Evolutionary conservation across 73 alveolate genomes (phyloP).

Genomic region (Uronychia setigera): DNA sequence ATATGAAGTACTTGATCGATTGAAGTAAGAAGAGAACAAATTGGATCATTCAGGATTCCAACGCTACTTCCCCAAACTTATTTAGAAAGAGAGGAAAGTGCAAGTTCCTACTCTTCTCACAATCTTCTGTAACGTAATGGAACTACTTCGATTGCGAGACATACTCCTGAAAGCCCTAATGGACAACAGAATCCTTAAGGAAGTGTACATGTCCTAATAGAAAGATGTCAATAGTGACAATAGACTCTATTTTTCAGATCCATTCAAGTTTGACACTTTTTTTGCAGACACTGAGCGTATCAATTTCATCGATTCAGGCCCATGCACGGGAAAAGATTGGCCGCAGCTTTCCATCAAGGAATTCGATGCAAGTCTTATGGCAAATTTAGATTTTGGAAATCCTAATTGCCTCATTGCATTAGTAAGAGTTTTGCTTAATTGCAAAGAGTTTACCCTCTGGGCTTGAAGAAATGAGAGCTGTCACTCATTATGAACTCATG

Average conservation of each 20-base stretch:
- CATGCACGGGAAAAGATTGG: conserved; percentile 61
- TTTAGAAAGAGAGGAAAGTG: conserved; percentile 30
- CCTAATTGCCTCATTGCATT: conserved; percentile 72
- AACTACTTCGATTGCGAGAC: conserved; percentile 77
- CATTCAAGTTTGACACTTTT: conserved; percentile 35
- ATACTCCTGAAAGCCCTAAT: conserved; percentile 62
- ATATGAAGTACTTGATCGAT: neutral
- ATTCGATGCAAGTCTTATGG: conserved; percentile 79
- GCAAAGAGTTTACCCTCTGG: conserved; percentile 59
- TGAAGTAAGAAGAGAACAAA: conserved; percentile 8
- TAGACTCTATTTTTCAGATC: conserved; percentile 37
- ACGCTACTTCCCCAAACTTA: conserved; percentile 44
- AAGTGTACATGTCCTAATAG: conserved; percentile 68
- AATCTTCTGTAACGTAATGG: conserved; percentile 83
- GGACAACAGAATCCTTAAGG: conserved; percentile 67
- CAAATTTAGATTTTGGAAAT: conserved; percentile 77
- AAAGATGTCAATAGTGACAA: conserved; percentile 67
- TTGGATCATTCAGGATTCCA: conserved; percentile 21
- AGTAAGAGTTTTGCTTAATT: conserved; percentile 34
- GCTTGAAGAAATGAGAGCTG: conserved; percentile 77
- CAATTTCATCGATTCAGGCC: conserved; percentile 67
- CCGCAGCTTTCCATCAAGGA: conserved; percentile 80
- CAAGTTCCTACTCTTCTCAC: conserved; percentile 61
- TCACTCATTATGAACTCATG: conserved; percentile 80
- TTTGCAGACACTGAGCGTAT: conserved; percentile 15